A percentile compares a stretch with the other conserved stretches of the same genome.
Conservation (phyloP, 345 rosid species). For the Eutrema japonicum region DNA sequence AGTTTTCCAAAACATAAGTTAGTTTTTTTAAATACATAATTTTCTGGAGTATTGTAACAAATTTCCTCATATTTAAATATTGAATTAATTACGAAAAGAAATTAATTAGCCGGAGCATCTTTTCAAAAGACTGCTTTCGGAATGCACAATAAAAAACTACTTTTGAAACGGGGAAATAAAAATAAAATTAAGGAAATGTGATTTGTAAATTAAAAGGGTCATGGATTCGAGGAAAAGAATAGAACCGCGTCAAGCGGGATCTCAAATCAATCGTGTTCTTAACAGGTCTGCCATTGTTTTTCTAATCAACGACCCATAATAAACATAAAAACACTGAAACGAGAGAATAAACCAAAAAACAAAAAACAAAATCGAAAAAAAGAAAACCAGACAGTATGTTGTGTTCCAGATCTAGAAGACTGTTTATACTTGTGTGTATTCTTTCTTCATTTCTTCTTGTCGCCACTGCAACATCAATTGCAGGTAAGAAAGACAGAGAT, state of each 20-base stretch:
- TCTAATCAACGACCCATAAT: conserved; percentile 5
- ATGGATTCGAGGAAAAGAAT: conserved; percentile 31
- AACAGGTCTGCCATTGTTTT: conserved; percentile 23
- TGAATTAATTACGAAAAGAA: not conserved
- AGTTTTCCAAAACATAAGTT: too few relatives aligned
- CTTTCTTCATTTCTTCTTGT: conserved; percentile 42
- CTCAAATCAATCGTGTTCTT: conserved; percentile 28
- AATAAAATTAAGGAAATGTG: not conserved
- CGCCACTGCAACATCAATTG: conserved; percentile 38
- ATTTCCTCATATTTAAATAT: too few relatives aligned
- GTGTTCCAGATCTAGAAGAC: conserved; percentile 44
- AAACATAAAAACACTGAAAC: conserved; percentile 6
- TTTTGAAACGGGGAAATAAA: not conserved
- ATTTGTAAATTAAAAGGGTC: not conserved
- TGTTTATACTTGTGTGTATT: conserved; percentile 34
- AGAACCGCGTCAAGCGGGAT: conserved; percentile 37
- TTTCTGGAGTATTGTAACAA: too few relatives aligned
- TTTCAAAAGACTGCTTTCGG: not conserved
- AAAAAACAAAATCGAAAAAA: not conserved
- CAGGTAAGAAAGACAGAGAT: conserved; percentile 34
- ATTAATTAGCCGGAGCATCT: not conserved
- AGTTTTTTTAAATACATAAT: too few relatives aligned
- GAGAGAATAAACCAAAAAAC: not conserved
- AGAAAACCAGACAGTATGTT: conserved; percentile 22
- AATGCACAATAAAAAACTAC: not conserved